Conservation (phyloP, 805 yeast species). For the Clavispora fructus region DNA sequence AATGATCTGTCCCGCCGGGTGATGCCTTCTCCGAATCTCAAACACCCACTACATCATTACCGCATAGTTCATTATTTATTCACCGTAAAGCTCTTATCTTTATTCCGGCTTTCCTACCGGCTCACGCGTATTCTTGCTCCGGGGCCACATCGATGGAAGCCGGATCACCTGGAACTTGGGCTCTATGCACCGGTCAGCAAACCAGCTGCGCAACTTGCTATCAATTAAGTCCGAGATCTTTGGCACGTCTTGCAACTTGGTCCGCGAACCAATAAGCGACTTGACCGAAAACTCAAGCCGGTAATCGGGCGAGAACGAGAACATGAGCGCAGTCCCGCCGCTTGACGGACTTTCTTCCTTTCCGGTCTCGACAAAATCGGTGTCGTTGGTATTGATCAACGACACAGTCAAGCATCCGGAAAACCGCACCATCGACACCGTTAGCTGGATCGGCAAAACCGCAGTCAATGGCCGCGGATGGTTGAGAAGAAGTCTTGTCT, state of each 20-base stretch:
- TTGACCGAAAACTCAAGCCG: conserved; percentile 82
- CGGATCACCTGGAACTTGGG: conserved; percentile 85
- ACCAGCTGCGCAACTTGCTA: conserved; percentile 78
- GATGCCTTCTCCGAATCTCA: too few species aligned
- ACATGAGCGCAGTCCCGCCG: conserved; percentile 67
- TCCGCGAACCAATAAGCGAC: conserved; percentile 86
- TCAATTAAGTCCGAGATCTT: conserved; percentile 83
- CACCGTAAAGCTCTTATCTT: neutral
- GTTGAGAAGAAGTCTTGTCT: conserved; percentile 72
- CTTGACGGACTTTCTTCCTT: neutral
- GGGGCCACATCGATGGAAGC: conserved; percentile 86
- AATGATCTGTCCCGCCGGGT: too few species aligned
- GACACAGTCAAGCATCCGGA: conserved; percentile 86
- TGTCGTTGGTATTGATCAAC: conserved; percentile 44
- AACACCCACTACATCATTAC: too few species aligned
- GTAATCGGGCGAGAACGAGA: conserved; percentile 89
- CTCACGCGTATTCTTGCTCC: conserved; percentile 35
- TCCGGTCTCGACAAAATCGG: conserved; percentile 17
- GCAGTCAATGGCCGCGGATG: conserved; percentile 84
- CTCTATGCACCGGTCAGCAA: conserved; percentile 86
- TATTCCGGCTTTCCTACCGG: conserved; percentile 9
- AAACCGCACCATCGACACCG: conserved; percentile 86
- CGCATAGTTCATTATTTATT: too few species aligned
- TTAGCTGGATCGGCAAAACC: conserved; percentile 74
- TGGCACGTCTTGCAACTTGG: conserved; percentile 89